Percentiles rank a stretch among this genome's conserved stretches.
Conservation (phyloP, 2,329 filamentous ascomycete species). For the Blumeria graminis region DNA sequence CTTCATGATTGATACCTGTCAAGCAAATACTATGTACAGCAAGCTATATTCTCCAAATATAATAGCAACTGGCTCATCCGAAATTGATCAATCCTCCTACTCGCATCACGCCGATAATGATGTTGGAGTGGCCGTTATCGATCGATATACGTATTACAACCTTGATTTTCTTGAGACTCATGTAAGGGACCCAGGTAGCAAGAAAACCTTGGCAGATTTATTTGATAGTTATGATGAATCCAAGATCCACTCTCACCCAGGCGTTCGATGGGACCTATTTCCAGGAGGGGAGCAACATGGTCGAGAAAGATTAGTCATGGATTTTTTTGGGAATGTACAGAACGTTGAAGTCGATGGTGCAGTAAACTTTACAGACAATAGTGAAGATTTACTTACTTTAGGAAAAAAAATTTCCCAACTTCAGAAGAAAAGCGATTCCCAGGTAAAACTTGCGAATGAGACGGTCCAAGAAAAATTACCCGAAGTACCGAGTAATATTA, state of each 20-base stretch:
- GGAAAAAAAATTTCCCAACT: conserved; percentile 38
- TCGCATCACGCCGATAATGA: conserved; percentile 96
- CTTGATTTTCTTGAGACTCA: conserved; percentile 87
- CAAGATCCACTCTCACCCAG: conserved; percentile 84
- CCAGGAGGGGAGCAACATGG: conserved; percentile 56
- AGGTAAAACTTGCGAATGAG: conserved; percentile 7
- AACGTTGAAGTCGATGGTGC: conserved; percentile 61
- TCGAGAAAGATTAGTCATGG: conserved; percentile 61
- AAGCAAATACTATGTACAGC: conserved; percentile 98
- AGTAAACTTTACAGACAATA: conserved; percentile 26
- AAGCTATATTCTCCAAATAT: conserved; percentile 97
- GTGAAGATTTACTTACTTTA: conserved; percentile 56
- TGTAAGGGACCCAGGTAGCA: conserved; percentile 62
- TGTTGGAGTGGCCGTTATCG: conserved; percentile 92
- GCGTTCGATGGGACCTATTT: conserved; percentile 89
- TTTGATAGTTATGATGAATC: conserved; percentile 91
- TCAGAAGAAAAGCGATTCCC: conserved; percentile 17
- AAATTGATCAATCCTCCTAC: conserved; percentile 89
- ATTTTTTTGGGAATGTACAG: conserved; percentile 97
- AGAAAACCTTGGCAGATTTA: conserved; percentile 75
- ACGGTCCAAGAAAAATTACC: conserved; percentile 6
- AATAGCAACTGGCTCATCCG: conserved; percentile 87
- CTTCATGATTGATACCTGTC: conserved; percentile 99
- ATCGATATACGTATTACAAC: conserved; percentile 96
- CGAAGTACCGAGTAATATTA: conserved; percentile 11